Conservation (phyloP, 768 basidiomycete species). For the Lactarius psammicola region DNA sequence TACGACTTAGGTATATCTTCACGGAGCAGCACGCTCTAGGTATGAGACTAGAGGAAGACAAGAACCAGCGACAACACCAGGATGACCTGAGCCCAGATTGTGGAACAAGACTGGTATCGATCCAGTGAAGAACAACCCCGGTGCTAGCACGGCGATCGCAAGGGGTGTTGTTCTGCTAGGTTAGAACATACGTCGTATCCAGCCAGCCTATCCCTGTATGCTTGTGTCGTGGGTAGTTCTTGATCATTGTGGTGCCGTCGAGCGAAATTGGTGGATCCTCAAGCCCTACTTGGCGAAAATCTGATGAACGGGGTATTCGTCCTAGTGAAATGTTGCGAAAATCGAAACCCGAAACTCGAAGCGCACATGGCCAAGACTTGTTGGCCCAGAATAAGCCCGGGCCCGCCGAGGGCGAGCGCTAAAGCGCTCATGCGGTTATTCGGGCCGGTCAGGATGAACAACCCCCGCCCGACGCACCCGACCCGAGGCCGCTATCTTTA, state of each 20-base stretch:
- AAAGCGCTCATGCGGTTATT: background rate
- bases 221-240: no score
- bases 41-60: background rate
- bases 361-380: no score
- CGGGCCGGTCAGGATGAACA: slow-evolving; percentile 10
- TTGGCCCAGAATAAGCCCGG: no score
- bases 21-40: background rate
- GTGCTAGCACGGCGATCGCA: no score
- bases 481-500: background rate
- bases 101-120: background rate
- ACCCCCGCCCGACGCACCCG: background rate
- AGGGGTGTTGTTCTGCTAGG: no score
- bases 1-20: background rate
- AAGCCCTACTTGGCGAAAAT: background rate
- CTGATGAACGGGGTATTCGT: background rate
- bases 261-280: background rate
- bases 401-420: no score
- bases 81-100: background rate
- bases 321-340: background rate
- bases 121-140: no score
- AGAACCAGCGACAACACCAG: background rate
- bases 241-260: no score
- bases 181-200: no score
- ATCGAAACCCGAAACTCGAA: no score
- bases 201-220: no score